Conservation (phyloP, 176 grass and related monocot genomes). For the Zoysia pacifica region DNA sequence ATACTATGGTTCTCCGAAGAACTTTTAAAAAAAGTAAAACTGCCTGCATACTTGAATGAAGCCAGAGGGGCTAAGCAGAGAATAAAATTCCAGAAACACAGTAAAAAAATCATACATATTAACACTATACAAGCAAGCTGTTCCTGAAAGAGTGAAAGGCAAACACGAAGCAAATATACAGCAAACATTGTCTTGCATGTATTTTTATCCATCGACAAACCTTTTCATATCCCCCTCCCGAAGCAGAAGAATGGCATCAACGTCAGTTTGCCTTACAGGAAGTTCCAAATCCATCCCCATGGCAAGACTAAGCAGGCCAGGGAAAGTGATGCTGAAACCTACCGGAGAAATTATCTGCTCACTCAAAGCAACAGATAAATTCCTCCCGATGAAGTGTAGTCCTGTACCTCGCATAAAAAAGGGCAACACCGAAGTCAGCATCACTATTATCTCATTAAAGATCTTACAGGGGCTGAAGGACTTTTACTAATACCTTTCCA, state of each 20-base stretch:
- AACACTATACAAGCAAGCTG: too few species aligned
- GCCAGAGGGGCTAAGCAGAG: too few species aligned
- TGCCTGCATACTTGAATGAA: too few species aligned
- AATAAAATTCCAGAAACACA: too few species aligned
- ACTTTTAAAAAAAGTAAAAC: background rate
- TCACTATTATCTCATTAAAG: background rate
- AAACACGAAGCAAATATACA: too few species aligned
- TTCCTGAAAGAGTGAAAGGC: too few species aligned
- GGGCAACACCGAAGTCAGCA: background rate
- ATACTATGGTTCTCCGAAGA: too few species aligned
- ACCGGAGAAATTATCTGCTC: conserved; percentile 48
- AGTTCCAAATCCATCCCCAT: conserved; percentile 55
- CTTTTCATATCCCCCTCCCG: conserved; percentile 60
- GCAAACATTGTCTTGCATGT: background rate
- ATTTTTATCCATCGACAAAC: conserved; percentile 19
- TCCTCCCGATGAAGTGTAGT: conserved; percentile 56
- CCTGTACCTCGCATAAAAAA: conserved; percentile 29
- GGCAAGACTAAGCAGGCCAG: conserved; percentile 59
- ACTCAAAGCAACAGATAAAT: conserved; percentile 52
- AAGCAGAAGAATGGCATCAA: conserved; percentile 32
- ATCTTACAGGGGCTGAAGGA: background rate
- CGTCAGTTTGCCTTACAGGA: conserved; percentile 35
- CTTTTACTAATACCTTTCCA: conserved; percentile 50
- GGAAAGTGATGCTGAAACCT: conserved; percentile 76
- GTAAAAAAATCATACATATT: too few species aligned